Evolutionary conservation across 1,139 yeast genomes (phyloP), one percentile per base, ranked within the genome.

Genomic region (Candida dubliniensis): DNA sequence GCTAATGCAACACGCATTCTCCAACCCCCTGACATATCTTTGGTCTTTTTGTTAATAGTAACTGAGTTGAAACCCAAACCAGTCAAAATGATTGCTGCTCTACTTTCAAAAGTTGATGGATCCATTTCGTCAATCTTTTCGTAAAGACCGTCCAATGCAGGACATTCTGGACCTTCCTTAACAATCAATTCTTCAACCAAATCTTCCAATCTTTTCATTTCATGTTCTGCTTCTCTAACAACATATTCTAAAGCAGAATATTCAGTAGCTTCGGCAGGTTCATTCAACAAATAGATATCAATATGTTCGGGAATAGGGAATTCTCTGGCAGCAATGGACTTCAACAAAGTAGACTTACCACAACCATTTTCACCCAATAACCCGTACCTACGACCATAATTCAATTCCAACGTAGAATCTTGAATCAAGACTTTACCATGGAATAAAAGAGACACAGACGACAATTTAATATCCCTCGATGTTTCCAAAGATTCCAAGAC

Each of bases 11-110:
- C 95, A 69, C 95, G 84, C 95, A 87, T 87, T 74, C 85, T 84
- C 95, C 95, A 87, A 58, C 95, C 95, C 82, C 99, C 99, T 66
- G 97, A 89, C 99, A 93, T 93, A 66, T 93, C 99, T 73, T 89
- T 91, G 62, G 99, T 93, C 74, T 83, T 86, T 67, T 81, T 79
- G 62, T 91, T 90, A 54, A 74, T 74, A 49, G 98, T 93, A 58
- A 73, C 72, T 46, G 84, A 64, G 71, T 87, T 88, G 82, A 93
- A 93, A 63, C 99, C 99, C 69, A 93, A 82, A 90, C 99, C 99
- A 57, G 89, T 88, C 63, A 93, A 78, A 61, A 93, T 95, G 56
- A 90, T 75, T 46, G 99, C 96, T 46, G 99, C 99, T 71, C 99
- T 84, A 40, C 95, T 76, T 76, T 93, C 99, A 62, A 93, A 93